Base-by-base conservation (phyloP, 768 basidiomycete species). In the Pleurotus salmoneostramineus region DNA sequence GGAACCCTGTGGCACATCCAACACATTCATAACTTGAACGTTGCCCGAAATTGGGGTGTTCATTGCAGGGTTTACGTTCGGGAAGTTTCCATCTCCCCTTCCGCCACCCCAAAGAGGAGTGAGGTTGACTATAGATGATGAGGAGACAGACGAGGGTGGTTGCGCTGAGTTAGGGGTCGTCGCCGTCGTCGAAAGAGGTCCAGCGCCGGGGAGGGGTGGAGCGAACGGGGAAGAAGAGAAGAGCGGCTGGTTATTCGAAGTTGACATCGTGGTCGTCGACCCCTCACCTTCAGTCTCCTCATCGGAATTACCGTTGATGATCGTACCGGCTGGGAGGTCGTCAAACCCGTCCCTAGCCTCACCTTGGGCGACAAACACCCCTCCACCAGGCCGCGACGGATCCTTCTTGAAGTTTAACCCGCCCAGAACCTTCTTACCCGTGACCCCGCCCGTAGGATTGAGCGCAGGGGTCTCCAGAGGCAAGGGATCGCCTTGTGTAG, bases 371-470 rank as follows among this genome's bases (percentile, higher is more conserved):
- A 95, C 68, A 63, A 90, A 97, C 5, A 95, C 85, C 8, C 94
- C 94, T 6, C 88, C 87, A n/a, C 93, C 93, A 8, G 92, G 91
- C 48, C 88, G 80, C 48, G 85, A 84, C 5, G 83, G 80, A 68
- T 96, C 94, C 61, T 88, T 87, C 66, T 83, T 81, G 74, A 91
- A 96, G 60, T 85, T 79, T 55, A 95, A 72, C 45, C 78, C 77
- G 21, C 67, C 71, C 3, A 80, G 65, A 4, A 79, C 82, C n/a
- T 76, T 78, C 61, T 78, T 81, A 51, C 72, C 81, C 36, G 75
- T 83, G 58, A 83, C 84, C 32, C 88, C 87, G 1, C 91, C 89
- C 0, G 81, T 86, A 3, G 95, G 93, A 67, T 94, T 95, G 57
- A 93, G 77, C 12, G 82, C 76, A 7, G 87, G 84, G 0, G 84